Conservation (phyloP, 2,329 filamentous ascomycete species). For the Nemania sp. region DNA sequence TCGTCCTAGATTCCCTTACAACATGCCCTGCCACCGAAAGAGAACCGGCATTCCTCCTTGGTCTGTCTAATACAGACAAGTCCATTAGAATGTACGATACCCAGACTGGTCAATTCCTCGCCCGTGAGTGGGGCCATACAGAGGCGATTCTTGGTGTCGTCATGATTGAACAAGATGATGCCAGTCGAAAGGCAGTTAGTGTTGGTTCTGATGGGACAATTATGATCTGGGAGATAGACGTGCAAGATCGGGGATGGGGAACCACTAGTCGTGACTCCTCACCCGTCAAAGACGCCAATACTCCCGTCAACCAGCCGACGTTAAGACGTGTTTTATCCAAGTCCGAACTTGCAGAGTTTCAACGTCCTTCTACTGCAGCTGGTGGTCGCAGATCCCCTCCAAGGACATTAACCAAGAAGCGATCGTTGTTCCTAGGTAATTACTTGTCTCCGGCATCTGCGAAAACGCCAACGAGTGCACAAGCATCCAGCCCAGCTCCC, state of each 20-base stretch:
- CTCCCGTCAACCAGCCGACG: constrained; percentile 66
- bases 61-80: constrained; percentile 94
- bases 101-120: constrained; percentile 75
- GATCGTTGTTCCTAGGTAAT: constrained; percentile 53
- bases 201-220: constrained; percentile 80
- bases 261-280: constrained; percentile 57
- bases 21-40: constrained; percentile 60
- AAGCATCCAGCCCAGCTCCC: constrained; percentile 49
- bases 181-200: constrained; percentile 66
- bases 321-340: constrained; percentile 85
- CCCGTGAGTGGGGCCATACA: constrained; percentile 92
- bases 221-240: constrained; percentile 73
- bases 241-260: constrained; percentile 50
- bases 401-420: constrained; percentile 57
- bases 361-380: constrained; percentile 51
- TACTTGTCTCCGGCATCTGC: constrained; percentile 43
- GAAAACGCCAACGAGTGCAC: constrained; percentile 47
- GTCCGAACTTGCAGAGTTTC: constrained; percentile 82
- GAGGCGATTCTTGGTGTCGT: constrained; percentile 88
- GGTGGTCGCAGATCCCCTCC: constrained; percentile 60
- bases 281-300: constrained; percentile 53
- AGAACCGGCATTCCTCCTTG: constrained; percentile 71
- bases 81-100: constrained; percentile 89
- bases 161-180: constrained; percentile 65
- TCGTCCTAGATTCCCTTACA: constrained; percentile 78